Evolutionary conservation across 495 filamentous ascomycete species (phyloP).

Genomic region (Xylaria telfairii): DNA sequence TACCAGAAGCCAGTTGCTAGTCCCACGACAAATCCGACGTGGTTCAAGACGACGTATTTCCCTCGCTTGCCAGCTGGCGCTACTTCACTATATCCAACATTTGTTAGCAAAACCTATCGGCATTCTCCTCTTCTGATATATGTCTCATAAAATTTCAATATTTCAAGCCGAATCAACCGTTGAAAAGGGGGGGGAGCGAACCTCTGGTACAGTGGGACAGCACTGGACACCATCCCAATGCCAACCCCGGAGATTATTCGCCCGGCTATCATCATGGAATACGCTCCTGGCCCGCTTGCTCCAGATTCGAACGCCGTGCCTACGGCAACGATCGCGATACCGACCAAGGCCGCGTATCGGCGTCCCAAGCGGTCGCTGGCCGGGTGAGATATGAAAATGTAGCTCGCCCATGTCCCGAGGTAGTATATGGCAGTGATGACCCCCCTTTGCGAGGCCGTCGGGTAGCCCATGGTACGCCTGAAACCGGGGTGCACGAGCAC

Average conservation of each 20-base stretch:
- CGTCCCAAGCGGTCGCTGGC: slow-evolving; percentile 56
- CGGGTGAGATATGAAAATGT: slow-evolving; percentile 59
- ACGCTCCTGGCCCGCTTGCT: slow-evolving; percentile 47
- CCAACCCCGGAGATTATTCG: slow-evolving; percentile 60
- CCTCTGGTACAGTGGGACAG: slow-evolving; percentile 65
- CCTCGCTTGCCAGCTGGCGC: slow-evolving; percentile 58
- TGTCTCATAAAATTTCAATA: background rate
- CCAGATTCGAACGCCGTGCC: slow-evolving; percentile 55
- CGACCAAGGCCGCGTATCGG: slow-evolving; percentile 54
- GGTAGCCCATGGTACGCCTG: slow-evolving; percentile 48
- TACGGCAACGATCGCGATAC: slow-evolving; percentile 51
- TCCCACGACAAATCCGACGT: slow-evolving; percentile 61
- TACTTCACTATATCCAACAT: slow-evolving; percentile 55
- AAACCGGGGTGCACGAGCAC: slow-evolving; percentile 62
- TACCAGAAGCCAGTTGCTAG: slow-evolving; percentile 61
- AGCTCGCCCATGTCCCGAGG: slow-evolving; percentile 60
- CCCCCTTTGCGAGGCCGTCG: slow-evolving; percentile 50
- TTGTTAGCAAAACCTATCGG: background rate
- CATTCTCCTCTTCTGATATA: background rate
- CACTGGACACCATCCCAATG: slow-evolving; percentile 58
- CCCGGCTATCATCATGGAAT: slow-evolving; percentile 59
- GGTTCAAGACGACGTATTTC: slow-evolving; percentile 62
- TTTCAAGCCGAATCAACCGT: too few relatives aligned
- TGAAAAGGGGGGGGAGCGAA: slow-evolving; percentile 9
- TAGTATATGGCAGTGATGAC: slow-evolving; percentile 65